phyloP scores from a whole-genome alignment of 1,139 yeast genomes.

The Lodderomyces theae region DNA sequence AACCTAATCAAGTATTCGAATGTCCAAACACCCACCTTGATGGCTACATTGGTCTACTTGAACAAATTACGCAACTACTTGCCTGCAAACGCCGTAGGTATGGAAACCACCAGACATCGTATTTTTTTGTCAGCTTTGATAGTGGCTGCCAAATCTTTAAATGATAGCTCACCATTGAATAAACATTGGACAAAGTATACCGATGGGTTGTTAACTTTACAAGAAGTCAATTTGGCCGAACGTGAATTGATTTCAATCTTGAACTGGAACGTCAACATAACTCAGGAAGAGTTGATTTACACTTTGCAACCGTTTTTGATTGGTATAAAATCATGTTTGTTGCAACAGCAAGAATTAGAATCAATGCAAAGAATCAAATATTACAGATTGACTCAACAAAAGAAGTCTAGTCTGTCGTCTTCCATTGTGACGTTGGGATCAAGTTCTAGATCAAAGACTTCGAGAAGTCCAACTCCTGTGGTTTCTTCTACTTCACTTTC shows the following conservation, averaged over 20 bases:
- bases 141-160: slow-evolving; percentile 83
- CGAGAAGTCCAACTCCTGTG: background rate
- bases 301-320: slow-evolving; percentile 73
- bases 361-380: slow-evolving; percentile 33
- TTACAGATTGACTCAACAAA: slow-evolving; percentile 32
- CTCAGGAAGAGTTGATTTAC: slow-evolving; percentile 63
- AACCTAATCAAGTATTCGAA: slow-evolving; percentile 74
- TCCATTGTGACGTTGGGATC: background rate
- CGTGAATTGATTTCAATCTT: slow-evolving; percentile 77
- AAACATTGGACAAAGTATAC: slow-evolving; percentile 96
- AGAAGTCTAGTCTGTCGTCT: background rate
- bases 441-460: background rate
- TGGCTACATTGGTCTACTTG: slow-evolving; percentile 85
- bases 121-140: slow-evolving; percentile 86
- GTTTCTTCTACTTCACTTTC: slow-evolving; percentile 3
- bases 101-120: slow-evolving; percentile 91
- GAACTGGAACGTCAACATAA: slow-evolving; percentile 77
- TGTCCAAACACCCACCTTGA: slow-evolving; percentile 91
- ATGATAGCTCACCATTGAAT: slow-evolving; percentile 91
- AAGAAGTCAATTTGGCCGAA: slow-evolving; percentile 89
- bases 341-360: slow-evolving; percentile 31
- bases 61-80: slow-evolving; percentile 71
- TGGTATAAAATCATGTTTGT: slow-evolving; percentile 54
- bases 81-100: slow-evolving; percentile 88
- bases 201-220: slow-evolving; percentile 69